Conservation (phyloP, 305 asterid genomes). For the Fraxinus sp. region DNA sequence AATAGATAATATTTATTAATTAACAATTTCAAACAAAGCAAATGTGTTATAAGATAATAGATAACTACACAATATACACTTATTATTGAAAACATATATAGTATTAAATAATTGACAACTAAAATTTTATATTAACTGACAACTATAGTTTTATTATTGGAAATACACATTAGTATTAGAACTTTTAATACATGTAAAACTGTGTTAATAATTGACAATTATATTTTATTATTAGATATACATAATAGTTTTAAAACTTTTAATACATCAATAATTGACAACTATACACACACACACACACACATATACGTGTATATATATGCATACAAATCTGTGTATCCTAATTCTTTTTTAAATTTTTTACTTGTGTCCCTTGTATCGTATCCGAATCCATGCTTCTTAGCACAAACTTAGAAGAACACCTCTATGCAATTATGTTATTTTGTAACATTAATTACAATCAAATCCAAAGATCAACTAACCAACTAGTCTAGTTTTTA, state of each 20-base stretch:
- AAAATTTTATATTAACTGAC: not conserved
- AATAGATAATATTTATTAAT: not conserved
- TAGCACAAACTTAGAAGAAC: not conserved
- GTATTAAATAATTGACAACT: not conserved
- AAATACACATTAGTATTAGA: not conserved
- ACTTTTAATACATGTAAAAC: not conserved
- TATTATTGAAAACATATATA: not conserved
- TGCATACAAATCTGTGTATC: not conserved
- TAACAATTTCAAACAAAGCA: not conserved
- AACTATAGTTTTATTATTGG: not conserved
- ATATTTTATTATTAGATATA: not conserved
- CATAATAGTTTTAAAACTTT: not conserved
- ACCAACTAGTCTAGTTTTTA: not conserved
- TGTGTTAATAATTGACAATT: not conserved
- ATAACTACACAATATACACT: not conserved
- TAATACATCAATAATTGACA: not conserved
- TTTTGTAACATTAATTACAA: not conserved
- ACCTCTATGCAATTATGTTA: not conserved
- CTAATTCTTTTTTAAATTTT: not conserved
- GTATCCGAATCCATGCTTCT: not conserved
- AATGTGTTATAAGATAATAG: not conserved
- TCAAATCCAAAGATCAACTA: not conserved
- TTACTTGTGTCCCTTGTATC: not conserved
- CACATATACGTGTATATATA: not conserved
- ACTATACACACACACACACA: not conserved